Evolutionary conservation across 2,329 filamentous ascomycete species (phyloP).

Genomic region (Xylaria polymorpha): DNA sequence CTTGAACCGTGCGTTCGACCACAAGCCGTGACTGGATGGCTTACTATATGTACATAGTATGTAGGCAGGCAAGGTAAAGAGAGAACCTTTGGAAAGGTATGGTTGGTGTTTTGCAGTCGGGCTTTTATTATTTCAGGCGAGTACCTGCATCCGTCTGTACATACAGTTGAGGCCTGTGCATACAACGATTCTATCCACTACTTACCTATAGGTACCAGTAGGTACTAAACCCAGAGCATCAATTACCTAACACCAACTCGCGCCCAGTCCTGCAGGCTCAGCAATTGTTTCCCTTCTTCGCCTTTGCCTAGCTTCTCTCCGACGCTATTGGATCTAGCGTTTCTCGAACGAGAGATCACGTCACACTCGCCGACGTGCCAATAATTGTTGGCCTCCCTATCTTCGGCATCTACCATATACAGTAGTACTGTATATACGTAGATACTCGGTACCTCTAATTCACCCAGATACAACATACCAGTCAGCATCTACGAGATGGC

Average conservation of each 20-base stretch:
- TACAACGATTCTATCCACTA: neutral
- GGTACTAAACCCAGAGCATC: neutral
- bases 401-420: neutral
- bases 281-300: constrained; percentile 11
- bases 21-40: constrained; percentile 16
- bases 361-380: neutral
- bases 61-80: neutral
- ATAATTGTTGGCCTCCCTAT: neutral
- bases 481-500: no score
- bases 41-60: constrained; percentile 20
- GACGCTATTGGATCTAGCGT: constrained; percentile 17
- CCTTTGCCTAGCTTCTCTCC: constrained; percentile 14
- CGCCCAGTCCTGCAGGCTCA: constrained; percentile 16
- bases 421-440: neutral
- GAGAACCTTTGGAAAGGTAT: neutral
- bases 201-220: no score
- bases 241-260: neutral
- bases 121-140: constrained; percentile 4
- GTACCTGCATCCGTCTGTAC: constrained; percentile 20
- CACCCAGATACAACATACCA: neutral
- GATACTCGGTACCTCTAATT: neutral
- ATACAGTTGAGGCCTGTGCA: neutral
- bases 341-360: constrained; percentile 4
- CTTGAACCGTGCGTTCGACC: constrained; percentile 13
- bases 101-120: constrained; percentile 21